Evolutionary conservation across 1,284 basidiomycete genomes (phyloP), one percentile per base, ranked within the genome.

Genomic region (Cryptococcus wingfieldii): DNA sequence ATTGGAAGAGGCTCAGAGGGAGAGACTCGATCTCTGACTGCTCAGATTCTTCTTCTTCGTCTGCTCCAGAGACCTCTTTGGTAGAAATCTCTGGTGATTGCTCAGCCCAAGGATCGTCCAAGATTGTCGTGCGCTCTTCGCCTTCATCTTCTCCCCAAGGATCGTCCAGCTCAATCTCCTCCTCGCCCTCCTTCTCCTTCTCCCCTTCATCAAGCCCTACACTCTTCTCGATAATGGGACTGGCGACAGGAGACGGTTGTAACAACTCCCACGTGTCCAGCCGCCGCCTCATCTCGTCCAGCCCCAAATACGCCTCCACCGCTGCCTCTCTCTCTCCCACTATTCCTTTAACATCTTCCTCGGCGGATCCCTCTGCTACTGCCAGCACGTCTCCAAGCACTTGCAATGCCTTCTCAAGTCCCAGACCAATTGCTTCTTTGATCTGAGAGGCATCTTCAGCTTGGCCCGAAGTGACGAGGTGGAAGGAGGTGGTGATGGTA

Each of bases 71-170:
- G 23, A 23, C 16, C 18, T 31, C 19, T 23, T 44, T 49, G n/a
- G 50, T 44, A 25, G 52, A 44, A 25, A 38, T 9, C 27, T 16
- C 19, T 41, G 19, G 25, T 54, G 56, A 48, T 9, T 42, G 8
- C 16, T 42, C 70, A 28, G 67, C 67, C 61, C 69, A 69, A 8
- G 67, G 62, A 45, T 67, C 66, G 38, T 67, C 65, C 3, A 70
- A 46, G 2, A 61, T 49, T 39, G 47, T 12, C 4, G 28, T 41
- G 10, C 58, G 61, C 25, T 50, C 62, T n/a, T 61, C 56, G 13
- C 50, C 58, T 1, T 66, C 74, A 38, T 65, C 70, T 42, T 86
- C 83, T 19, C 79, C 85, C 88, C 88, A 92, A 10, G 89, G 88
- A 72, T 92, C 89, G 66, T 90, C 76, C 31, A 70, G 48, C 12